These are phyloP conservation scores for Candida loeiensis DNA, from an alignment of 805 yeast species.

Conservation along the genomic window DNA sequence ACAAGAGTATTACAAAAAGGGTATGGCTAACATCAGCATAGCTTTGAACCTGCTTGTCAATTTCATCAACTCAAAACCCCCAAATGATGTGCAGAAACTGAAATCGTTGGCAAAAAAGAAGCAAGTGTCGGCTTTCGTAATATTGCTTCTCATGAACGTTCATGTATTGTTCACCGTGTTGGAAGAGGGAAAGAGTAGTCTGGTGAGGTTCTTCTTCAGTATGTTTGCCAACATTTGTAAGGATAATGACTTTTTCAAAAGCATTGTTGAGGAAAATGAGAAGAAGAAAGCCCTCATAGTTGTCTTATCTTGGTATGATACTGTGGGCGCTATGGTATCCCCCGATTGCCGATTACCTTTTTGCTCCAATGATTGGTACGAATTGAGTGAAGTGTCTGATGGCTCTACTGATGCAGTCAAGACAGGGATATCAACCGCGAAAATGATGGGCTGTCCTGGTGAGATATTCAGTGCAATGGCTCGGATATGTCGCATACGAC, in stretches of 20 bases:
- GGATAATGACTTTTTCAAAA: constrained; percentile 38
- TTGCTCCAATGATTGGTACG: constrained; percentile 53
- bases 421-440: constrained; percentile 43
- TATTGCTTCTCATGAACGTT: constrained; percentile 50
- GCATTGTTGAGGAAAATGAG: constrained; percentile 38
- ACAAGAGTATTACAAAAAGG: constrained; percentile 46
- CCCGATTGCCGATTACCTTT: constrained; percentile 56
- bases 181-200: constrained; percentile 53
- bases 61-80: constrained; percentile 20
- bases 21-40: constrained; percentile 51
- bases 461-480: constrained; percentile 48
- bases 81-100: constrained; percentile 2
- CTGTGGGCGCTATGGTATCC: constrained; percentile 52
- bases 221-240: constrained; percentile 49
- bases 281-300: constrained; percentile 49
- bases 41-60: constrained; percentile 54
- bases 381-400: constrained; percentile 22
- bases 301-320: constrained; percentile 59
- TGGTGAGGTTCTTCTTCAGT: constrained; percentile 47
- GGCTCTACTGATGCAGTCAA: constrained; percentile 19
- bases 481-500: constrained; percentile 40
- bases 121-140: constrained; percentile 34
- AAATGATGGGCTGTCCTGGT: constrained; percentile 60
- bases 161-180: constrained; percentile 51
- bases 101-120: constrained; percentile 14